Base-by-base conservation (phyloP, 2,329 filamentous ascomycete genomes). In the Arachnopeziza araneosa region DNA sequence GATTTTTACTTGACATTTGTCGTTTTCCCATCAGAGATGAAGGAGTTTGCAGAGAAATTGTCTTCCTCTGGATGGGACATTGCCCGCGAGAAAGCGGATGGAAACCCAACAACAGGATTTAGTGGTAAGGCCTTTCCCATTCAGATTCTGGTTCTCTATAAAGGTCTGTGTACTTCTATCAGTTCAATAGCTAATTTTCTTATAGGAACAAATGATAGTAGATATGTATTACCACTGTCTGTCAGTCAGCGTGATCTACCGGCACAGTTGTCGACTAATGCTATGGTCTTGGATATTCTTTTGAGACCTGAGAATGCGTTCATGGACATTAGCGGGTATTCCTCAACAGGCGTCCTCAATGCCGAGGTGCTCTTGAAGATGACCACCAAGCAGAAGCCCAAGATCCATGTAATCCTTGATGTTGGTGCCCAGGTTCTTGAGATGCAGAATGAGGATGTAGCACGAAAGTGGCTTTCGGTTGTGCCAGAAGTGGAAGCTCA, bases 391-490 rank as follows among this genome's bases (percentile, higher is more conserved):
- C 70, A 82, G 52, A 51, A 75, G 0, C 73, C 75, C 0, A 68
- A 73, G 0, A 75, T 82, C 0, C 77, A 79, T 0, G 86, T 91
- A 0, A 80, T 92, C 0, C 75, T 92, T 0, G 88, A 92, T 63
- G 87, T 89, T 0, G 88, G 89, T 0, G 88, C 89, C 0, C 83
- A 87, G 54, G 81, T 92, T 5, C 70, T 92, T 0, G 87, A 91
- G 30, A 76, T 75, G 0, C 91, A 74, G 19, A 90, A 90, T 63
- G 2, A 73, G 0, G 72, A 79, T 2, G 76, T 90, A 2, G 82
- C 84, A 0, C 63, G 65, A 8, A 59, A 65, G 1, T 90, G 86
- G 86, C 68, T 90, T 0, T n/a, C 58, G 1, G 68, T 64, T 51
- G 61, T 65, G 0, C 24, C 63, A 0, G 50, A 62, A 1, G 19